Percentiles rank a stretch among this genome's conserved stretches.
These are phyloP conservation scores for Blastocystis sp. DNA, from an alignment of 352 stramenopile species.

Conservation along the genomic window DNA sequence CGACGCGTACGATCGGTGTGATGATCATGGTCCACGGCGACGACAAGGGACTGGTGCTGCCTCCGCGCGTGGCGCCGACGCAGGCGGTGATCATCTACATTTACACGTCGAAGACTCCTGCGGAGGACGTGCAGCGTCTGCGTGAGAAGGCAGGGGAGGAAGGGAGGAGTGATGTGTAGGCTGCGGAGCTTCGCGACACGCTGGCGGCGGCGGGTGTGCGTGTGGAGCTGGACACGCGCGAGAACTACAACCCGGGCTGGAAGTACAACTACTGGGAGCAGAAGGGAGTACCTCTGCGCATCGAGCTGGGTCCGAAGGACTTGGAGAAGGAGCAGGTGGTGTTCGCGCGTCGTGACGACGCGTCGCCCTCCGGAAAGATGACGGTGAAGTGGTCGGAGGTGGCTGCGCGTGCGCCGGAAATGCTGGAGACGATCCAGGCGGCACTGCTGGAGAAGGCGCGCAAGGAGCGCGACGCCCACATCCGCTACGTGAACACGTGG, in stretches of 20 bases:
- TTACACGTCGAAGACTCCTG: conserved; percentile 56
- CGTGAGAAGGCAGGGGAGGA: background rate
- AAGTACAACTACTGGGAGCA: conserved; percentile 99
- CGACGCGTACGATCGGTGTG: conserved; percentile 91
- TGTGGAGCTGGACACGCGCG: conserved; percentile 83
- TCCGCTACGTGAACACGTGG: conserved; percentile 88
- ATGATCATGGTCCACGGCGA: conserved; percentile 99
- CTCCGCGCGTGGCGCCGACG: conserved; percentile 84
- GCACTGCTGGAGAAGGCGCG: conserved; percentile 86
- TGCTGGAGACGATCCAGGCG: conserved; percentile 81
- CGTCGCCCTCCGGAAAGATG: conserved; percentile 60
- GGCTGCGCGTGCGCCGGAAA: background rate
- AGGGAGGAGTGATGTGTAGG: conserved; percentile 58
- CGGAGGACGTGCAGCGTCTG: conserved; percentile 28
- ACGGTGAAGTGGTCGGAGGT: conserved; percentile 58
- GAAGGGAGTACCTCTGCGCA: conserved; percentile 91
- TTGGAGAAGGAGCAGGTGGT: conserved; percentile 81
- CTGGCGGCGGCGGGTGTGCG: conserved; percentile 74
- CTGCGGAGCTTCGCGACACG: conserved; percentile 59
- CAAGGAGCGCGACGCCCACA: conserved; percentile 77
- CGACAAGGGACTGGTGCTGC: conserved; percentile 94
- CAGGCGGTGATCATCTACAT: conserved; percentile 89
- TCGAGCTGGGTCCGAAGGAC: conserved; percentile 93
- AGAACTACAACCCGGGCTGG: conserved; percentile 83
- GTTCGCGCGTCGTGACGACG: conserved; percentile 84